Evolutionary conservation across 139 green algal genomes (phyloP).

Genomic region (Coelastrella sp.): DNA sequence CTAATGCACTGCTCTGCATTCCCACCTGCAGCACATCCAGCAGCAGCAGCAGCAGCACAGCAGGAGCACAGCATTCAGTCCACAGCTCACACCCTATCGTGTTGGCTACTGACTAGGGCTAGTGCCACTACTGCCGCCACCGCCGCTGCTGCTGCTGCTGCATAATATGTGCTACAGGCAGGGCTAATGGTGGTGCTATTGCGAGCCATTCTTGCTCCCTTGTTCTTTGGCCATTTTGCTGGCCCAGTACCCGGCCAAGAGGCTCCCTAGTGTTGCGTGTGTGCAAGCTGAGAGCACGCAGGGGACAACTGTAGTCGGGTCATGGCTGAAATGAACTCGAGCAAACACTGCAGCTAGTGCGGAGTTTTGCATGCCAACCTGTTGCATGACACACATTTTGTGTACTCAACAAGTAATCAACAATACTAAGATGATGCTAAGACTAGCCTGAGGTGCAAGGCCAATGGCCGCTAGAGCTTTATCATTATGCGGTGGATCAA

Average conservation of each 20-base stretch:
- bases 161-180: neutral
- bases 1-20: conserved; percentile 44
- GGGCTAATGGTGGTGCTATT: neutral
- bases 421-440: too few relatives aligned
- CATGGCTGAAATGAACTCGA: conserved; percentile 64
- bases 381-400: neutral
- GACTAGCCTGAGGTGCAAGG: too few relatives aligned
- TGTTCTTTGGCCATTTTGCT: conserved; percentile 21
- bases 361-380: conserved; percentile 51
- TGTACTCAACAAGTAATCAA: too few relatives aligned
- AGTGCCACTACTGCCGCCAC: neutral
- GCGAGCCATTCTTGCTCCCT: neutral
- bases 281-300: conserved; percentile 71
- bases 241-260: conserved; percentile 66
- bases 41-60: conserved; percentile 21
- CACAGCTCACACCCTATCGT: neutral
- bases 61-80: conserved; percentile 43
- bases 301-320: conserved; percentile 66
- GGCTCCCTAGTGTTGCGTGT: conserved; percentile 61
- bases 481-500: too few relatives aligned
- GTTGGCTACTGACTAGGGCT: neutral
- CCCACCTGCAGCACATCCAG: conserved; percentile 61
- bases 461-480: too few relatives aligned
- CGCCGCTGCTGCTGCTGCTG: neutral
- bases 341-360: conserved; percentile 65